Conservation (phyloP, 2,329 filamentous ascomycete species). For the Sphaerostilbella broomeana region DNA sequence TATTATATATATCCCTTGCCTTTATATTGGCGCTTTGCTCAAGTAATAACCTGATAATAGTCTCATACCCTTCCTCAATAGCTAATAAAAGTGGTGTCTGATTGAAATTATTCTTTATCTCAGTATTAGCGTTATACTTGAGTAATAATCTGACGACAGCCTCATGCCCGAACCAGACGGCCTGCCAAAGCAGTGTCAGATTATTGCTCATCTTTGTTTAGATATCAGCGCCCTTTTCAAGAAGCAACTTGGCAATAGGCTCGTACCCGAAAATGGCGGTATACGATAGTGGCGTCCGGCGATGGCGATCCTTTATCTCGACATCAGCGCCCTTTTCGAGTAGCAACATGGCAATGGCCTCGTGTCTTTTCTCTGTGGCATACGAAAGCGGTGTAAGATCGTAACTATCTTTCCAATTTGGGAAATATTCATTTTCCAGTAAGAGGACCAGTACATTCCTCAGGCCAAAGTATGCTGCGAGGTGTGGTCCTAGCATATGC, state of each 20-base stretch:
- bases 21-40: background rate
- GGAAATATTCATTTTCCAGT: too few species aligned
- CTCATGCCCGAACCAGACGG: slow-evolving; percentile 1
- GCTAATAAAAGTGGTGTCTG: background rate
- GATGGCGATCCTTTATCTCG: background rate
- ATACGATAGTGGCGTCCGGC: slow-evolving; percentile 1
- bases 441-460: too few species aligned
- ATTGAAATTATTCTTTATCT: background rate
- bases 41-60: slow-evolving; percentile 6
- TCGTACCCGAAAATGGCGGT: background rate
- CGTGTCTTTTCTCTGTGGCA: slow-evolving; percentile 10
- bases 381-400: slow-evolving; percentile 4
- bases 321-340: background rate
- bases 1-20: background rate
- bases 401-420: slow-evolving; percentile 3
- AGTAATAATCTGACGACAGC: slow-evolving; percentile 1
- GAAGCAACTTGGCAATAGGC: background rate
- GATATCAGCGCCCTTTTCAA: background rate
- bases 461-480: too few species aligned
- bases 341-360: slow-evolving; percentile 6
- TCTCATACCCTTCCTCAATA: too few species aligned
- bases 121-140: slow-evolving; percentile 2
- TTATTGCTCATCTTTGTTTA: background rate
- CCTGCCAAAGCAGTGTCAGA: background rate
- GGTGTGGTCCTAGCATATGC: too few species aligned